Evolutionary conservation across 2,329 filamentous ascomycete genomes (phyloP).

Genomic region (Stagonosporopsis rhizophila): DNA sequence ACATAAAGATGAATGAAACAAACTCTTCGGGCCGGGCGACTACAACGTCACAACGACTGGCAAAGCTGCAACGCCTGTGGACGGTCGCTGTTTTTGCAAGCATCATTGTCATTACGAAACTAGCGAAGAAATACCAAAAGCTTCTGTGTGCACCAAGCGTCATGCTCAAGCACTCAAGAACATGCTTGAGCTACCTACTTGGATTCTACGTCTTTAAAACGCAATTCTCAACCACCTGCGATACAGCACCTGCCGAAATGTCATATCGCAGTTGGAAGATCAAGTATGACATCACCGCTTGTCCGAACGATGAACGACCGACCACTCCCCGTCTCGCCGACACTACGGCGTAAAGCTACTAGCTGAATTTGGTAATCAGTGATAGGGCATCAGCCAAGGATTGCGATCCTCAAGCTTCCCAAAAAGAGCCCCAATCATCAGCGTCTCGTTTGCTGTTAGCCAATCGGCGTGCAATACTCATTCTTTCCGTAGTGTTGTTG

Average conservation of each 20-base stretch:
- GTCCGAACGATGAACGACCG: background rate
- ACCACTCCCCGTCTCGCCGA: background rate
- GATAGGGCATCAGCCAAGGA: conserved; percentile 2
- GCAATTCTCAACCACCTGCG: too few species aligned
- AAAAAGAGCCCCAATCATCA: background rate
- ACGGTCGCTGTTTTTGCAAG: background rate
- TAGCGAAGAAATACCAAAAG: background rate
- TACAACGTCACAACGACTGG: too few species aligned
- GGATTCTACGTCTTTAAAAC: too few species aligned
- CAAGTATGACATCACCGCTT: conserved; percentile 1
- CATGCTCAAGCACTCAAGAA: background rate
- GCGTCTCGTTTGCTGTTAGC: background rate
- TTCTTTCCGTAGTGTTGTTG: background rate
- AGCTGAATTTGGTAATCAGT: conserved; percentile 3
- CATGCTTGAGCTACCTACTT: background rate
- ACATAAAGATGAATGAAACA: too few species aligned
- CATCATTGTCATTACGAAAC: background rate
- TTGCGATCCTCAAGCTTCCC: background rate
- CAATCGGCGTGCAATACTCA: background rate
- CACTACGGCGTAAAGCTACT: background rate
- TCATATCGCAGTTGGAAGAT: too few species aligned
- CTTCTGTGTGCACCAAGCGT: background rate
- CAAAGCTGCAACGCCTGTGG: too few species aligned
- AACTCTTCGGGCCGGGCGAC: too few species aligned
- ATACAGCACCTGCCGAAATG: too few species aligned